A percentile compares a stretch with the other conserved stretches of the same genome.
Evolutionary conservation across 768 basidiomycete species (phyloP).

Genomic region (Inosperma sp.): DNA sequence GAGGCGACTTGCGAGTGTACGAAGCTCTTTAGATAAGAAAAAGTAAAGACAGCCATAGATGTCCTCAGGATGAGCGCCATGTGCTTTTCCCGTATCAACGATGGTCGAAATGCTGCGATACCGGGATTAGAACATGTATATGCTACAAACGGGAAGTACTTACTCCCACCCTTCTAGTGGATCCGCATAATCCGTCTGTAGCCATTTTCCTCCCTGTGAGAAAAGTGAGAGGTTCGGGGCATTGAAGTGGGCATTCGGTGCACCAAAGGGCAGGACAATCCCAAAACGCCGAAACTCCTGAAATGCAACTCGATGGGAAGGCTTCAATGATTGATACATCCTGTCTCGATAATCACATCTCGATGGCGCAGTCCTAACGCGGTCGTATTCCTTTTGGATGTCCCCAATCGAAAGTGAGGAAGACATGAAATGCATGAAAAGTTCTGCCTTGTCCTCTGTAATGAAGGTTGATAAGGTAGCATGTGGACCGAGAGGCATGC

Average conservation of each 20-base stretch:
- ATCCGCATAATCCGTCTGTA: conserved; percentile 37
- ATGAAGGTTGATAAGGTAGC: conserved; percentile 10
- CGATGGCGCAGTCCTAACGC: conserved; percentile 32
- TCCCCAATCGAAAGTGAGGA: conserved; percentile 9
- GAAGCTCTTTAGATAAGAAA: conserved; percentile 37
- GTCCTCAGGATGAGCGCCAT: conserved; percentile 39
- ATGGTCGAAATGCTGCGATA: conserved; percentile 30
- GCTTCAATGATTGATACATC: conserved; percentile 31
- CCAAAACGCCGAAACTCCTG: conserved; percentile 37
- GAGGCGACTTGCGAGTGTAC: conserved; percentile 33
- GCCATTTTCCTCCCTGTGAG: conserved; percentile 32
- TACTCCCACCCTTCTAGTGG: conserved; percentile 45
- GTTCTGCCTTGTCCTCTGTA: neutral
- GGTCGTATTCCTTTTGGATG: conserved; percentile 30
- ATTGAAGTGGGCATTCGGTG: conserved; percentile 37
- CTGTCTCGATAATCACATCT: conserved; percentile 38
- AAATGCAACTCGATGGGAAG: conserved; percentile 44
- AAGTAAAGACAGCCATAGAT: conserved; percentile 51
- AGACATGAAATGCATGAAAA: conserved; percentile 1
- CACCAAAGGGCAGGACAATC: conserved; percentile 47
- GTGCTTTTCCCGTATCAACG: conserved; percentile 30
- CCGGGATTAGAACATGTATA: neutral
- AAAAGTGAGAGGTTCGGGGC: conserved; percentile 40
- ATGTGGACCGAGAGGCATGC: conserved; percentile 8
- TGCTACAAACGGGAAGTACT: conserved; percentile 12